phyloP scores from a whole-genome alignment of 345 rosid genomes.

The Clausena lansium region DNA sequence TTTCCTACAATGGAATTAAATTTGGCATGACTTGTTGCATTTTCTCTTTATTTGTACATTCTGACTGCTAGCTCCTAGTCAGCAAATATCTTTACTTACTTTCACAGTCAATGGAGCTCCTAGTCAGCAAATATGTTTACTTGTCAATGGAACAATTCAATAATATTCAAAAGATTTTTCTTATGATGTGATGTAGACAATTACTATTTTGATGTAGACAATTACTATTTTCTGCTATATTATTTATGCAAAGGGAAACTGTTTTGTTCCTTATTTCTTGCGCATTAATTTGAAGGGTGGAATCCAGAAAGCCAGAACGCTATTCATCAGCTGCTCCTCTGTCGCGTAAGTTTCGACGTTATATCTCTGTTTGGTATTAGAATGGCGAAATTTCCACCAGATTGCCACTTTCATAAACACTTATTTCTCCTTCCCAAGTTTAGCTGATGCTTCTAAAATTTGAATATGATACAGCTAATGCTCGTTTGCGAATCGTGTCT shows the following conservation, averaged over 20 bases:
- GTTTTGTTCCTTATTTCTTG: constrained; percentile 19
- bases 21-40: not conserved
- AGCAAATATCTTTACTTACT: too few relatives aligned
- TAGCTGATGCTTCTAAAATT: constrained; percentile 1
- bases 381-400: not conserved
- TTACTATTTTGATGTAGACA: not conserved
- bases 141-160: not conserved
- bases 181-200: not conserved
- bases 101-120: not conserved
- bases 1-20: not conserved
- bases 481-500: constrained; percentile 83
- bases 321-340: constrained; percentile 96
- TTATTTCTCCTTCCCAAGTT: constrained; percentile 1
- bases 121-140: not conserved
- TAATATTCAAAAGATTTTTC: not conserved
- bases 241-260: not conserved
- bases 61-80: not conserved
- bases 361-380: not conserved
- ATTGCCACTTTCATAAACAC: not conserved
- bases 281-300: constrained; percentile 59
- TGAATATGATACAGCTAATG: constrained; percentile 64
- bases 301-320: constrained; percentile 95
- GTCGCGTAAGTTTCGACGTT: constrained; percentile 58
- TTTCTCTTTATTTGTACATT: not conserved
- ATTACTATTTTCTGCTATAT: constrained; percentile 2